Evolutionary conservation across 208 protist genomes (phyloP), one percentile per base, ranked within the genome.

Genomic region (Trypanosoma platydactyli): DNA sequence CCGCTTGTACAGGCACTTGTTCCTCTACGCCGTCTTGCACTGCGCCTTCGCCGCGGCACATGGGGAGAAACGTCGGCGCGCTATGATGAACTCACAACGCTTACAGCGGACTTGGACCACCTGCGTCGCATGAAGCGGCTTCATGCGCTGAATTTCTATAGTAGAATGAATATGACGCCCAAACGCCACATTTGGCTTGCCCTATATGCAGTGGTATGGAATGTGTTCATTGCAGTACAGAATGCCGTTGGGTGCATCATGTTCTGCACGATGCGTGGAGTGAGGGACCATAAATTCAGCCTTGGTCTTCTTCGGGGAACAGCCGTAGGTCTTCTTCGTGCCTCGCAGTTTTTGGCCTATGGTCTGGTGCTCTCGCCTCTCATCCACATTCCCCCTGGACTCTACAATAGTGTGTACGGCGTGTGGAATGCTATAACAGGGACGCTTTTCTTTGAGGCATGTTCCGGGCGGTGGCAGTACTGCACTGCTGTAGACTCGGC

Each of bases 131-230:
- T 75, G 18, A 73, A 81, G 16, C 56, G 64, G 15, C 63, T 92
- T 20, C 80, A 93, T 51, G 73, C 75, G 35, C 56, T 95, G 29
- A 89, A 91, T 73, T 91, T 90, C 77, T 92, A 95, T 71, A 81
- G 78, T 41, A 77, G 86, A 3, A 70, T 95, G 38, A 90, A 84
- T 64, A 59, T 95, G 27, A 88, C 64, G 18, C 89, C 89, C 4
- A 91, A 91, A 62, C 81, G 83, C 11, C 73, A 95, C 52, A 70
- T 95, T 29, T 75, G 80, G 56, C 61, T 79, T 41, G 73, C 84
- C 5, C 25, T 89, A 0, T 92, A 84, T 50, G 71, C 83, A 33
- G 53, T 86, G 3, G 0, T 80, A 50, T 95, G 89, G 86, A 95
- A 95, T 74, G 45, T 27, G 4, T 49, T 76, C 5, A 67, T 93